A percentile compares a stretch with the other conserved stretches of the same genome.
Conservation (phyloP, 2,329 filamentous ascomycete species). For the Claviceps lovelessii region DNA sequence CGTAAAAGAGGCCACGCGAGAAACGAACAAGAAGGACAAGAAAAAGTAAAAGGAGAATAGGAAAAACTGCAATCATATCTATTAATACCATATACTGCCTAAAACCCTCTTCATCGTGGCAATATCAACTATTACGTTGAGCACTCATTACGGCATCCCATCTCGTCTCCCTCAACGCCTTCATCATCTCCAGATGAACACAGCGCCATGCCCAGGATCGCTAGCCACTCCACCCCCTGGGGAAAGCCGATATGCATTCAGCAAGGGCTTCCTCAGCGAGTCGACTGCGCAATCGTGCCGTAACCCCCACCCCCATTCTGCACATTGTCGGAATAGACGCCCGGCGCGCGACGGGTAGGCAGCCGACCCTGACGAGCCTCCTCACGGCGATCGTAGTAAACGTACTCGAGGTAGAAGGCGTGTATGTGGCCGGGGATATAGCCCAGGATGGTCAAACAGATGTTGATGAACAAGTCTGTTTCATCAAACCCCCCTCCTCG, state of each 20-base stretch:
- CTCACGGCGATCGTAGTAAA: conserved; percentile 65
- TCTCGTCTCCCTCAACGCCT: no score
- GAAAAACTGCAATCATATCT: no score
- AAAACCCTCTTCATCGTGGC: no score
- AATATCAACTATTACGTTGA: no score
- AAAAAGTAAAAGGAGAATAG: not conserved
- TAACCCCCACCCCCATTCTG: conserved; percentile 58
- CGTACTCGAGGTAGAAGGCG: conserved; percentile 69
- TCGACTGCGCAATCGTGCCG: conserved; percentile 30
- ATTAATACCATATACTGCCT: no score
- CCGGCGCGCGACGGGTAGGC: conserved; percentile 42
- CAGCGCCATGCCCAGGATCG: not conserved
- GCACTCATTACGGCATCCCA: no score
- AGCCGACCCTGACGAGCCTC: conserved; percentile 43
- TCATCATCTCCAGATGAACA: no score
- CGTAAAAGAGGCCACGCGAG: not conserved
- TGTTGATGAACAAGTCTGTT: conserved; percentile 50
- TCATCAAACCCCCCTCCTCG: not conserved
- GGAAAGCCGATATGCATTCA: not conserved
- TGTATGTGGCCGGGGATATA: conserved; percentile 67
- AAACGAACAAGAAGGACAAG: not conserved
- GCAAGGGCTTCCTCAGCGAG: conserved; percentile 4
- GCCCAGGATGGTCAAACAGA: conserved; percentile 51
- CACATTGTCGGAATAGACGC: conserved; percentile 59
- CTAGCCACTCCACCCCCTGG: not conserved